These are phyloP conservation scores for Penicillium sclerotiorum DNA, from an alignment of 2,329 filamentous ascomycete species.

Conservation along the genomic window DNA sequence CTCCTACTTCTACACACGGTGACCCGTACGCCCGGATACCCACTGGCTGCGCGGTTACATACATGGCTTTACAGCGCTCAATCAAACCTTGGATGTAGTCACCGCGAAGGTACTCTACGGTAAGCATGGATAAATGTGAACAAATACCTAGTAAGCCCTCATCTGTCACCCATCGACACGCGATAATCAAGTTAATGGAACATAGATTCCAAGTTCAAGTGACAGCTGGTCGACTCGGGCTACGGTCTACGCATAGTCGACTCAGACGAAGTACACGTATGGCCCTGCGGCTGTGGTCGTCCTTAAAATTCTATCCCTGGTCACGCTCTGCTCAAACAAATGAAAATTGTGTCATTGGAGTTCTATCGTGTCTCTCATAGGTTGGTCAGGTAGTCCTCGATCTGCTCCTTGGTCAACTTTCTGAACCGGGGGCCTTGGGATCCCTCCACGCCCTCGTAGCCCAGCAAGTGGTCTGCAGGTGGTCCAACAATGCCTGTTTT, in stretches of 20 bases:
- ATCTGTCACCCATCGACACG: too few relatives aligned
- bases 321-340: constrained; percentile 4
- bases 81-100: too few relatives aligned
- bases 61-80: too few relatives aligned
- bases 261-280: neutral
- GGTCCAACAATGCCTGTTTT: constrained; percentile 84
- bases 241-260: neutral
- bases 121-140: too few relatives aligned
- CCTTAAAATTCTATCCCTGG: constrained; percentile 8
- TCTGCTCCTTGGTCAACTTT: constrained; percentile 92
- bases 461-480: constrained; percentile 88
- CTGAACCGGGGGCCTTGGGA: constrained; percentile 48
- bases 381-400: constrained; percentile 99
- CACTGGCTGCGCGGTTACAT: too few relatives aligned
- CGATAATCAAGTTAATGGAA: too few relatives aligned
- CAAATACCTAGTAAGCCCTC: too few relatives aligned
- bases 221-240: too few relatives aligned
- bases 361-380: constrained; percentile 61
- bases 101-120: too few relatives aligned
- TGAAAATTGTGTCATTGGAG: constrained; percentile 22
- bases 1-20: too few relatives aligned
- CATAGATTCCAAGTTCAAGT: too few relatives aligned
- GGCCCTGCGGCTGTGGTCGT: constrained; percentile 8
- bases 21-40: too few relatives aligned
- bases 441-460: constrained; percentile 62